Percentiles rank a stretch among this genome's conserved stretches.
Conservation (phyloP, 192 early-diverging fungal species). For the Podila clonocystis region DNA sequence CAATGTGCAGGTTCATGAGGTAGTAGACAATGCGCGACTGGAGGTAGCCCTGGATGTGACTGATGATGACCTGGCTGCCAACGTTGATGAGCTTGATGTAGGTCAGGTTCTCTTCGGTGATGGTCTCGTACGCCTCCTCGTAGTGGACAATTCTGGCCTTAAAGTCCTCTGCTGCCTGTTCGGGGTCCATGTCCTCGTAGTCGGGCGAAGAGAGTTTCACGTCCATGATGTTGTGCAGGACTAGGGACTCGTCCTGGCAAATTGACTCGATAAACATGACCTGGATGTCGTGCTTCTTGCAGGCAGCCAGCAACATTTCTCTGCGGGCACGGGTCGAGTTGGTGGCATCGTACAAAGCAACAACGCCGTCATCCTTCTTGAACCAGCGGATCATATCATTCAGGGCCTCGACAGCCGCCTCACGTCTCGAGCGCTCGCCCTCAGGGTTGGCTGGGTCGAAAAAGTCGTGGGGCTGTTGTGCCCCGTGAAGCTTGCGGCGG, state of each 20-base stretch:
- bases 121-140: conserved; percentile 88
- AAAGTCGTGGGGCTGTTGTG: conserved; percentile 82
- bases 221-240: conserved; percentile 93
- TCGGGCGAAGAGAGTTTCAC: conserved; percentile 97
- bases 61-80: conserved; percentile 89
- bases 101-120: conserved; percentile 77
- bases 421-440: conserved; percentile 74
- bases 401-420: conserved; percentile 86
- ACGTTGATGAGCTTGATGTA: conserved; percentile 98
- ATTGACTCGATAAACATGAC: conserved; percentile 97
- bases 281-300: conserved; percentile 79
- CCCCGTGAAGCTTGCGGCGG: conserved; percentile 89
- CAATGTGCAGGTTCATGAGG: conserved; percentile 99
- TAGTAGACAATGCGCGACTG: conserved; percentile 98
- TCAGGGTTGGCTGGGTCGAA: conserved; percentile 90
- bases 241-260: conserved; percentile 89
- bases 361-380: conserved; percentile 78
- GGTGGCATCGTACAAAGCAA: conserved; percentile 98
- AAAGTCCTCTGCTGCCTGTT: conserved; percentile 92
- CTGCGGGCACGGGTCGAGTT: conserved; percentile 92
- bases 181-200: conserved; percentile 88
- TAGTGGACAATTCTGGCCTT: conserved; percentile 93
- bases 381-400: conserved; percentile 96
- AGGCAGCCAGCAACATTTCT: conserved; percentile 74
- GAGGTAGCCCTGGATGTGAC: conserved; percentile 95